Base-by-base conservation (phyloP, 441 rosid species). In the Gossypium davidsonii region DNA sequence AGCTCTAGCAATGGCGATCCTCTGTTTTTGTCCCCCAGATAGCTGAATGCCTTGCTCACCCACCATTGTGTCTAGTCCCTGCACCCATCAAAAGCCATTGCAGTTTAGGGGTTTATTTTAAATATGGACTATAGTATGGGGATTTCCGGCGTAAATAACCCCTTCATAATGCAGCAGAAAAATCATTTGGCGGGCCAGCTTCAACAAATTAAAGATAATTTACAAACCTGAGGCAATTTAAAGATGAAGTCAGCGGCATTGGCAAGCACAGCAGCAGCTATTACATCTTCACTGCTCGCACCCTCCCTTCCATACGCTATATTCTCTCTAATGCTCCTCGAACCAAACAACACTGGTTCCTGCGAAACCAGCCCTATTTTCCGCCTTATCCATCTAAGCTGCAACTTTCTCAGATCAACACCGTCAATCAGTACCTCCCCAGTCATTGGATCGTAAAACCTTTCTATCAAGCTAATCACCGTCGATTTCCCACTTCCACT, bases 401-500 rank as follows among this genome's bases (percentile, higher is more conserved):
- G 89, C 58, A 89, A 86, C 76, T 85, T 84, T 76, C 84, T 88
- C 9, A 90, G 74, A 73, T 87, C 81, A 2, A 81, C 53, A 8
- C 92, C 94, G 74, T 91, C 97, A n/a, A 90, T 82, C 14, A 88
- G 82, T 17, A 91, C 85, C 78, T 85, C 84, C 46, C 96, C 96
- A 17, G 85, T 78, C 15, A 74, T 82, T 6, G 97, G 97, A 71
- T 92, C 97, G 53, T 90, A 92, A 74, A 92, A 92, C 76, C 96
- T 81, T 82, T 90, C 92, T n/a, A 92, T 84, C 56, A 92, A 72
- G 78, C 89, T 85, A 6, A 92, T 81, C 18, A 92, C 89, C 0
- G 97, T 92, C 1, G 97, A 92, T 66, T 92, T 92, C 18, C 96
- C 97, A 18, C 97, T 85, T 70, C 97, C 97, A 64, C 96, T 92